These are phyloP conservation scores for Mucor irregularis DNA, from an alignment of 371 early-diverging fungal genomes.

Conservation along the genomic window DNA sequence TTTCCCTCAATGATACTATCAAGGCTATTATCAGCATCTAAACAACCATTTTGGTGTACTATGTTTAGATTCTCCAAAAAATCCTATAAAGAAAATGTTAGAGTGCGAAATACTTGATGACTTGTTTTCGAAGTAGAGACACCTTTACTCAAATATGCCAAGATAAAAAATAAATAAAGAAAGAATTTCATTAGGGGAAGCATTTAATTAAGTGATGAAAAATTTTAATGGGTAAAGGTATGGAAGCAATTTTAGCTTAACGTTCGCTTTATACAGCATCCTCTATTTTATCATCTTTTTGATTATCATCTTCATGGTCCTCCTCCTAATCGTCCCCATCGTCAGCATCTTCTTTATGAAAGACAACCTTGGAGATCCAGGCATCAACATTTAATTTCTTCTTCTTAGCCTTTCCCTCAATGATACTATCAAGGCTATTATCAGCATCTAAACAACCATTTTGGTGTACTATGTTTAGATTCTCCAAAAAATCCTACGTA, in stretches of 20 bases:
- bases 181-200: no score
- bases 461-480: constrained; percentile 17
- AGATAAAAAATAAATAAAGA: no score
- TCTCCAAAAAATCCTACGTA: constrained; percentile 9
- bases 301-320: constrained; percentile 11
- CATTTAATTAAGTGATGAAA: no score
- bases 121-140: no score
- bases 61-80: constrained; percentile 13
- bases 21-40: constrained; percentile 10
- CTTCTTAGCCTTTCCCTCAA: constrained; percentile 13
- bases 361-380: constrained; percentile 13
- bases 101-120: constrained; percentile 11
- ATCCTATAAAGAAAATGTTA: constrained; percentile 10
- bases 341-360: constrained; percentile 17
- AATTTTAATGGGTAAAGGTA: no score
- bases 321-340: no score
- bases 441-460: constrained; percentile 10
- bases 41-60: constrained; percentile 12
- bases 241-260: no score
- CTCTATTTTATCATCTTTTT: constrained; percentile 3
- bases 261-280: no score
- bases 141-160: no score
- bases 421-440: constrained; percentile 11
- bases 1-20: constrained; percentile 9
- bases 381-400: constrained; percentile 18